phyloP scores from a whole-genome alignment of 164 flowering plant species.

The Magnolia changhungtana region DNA sequence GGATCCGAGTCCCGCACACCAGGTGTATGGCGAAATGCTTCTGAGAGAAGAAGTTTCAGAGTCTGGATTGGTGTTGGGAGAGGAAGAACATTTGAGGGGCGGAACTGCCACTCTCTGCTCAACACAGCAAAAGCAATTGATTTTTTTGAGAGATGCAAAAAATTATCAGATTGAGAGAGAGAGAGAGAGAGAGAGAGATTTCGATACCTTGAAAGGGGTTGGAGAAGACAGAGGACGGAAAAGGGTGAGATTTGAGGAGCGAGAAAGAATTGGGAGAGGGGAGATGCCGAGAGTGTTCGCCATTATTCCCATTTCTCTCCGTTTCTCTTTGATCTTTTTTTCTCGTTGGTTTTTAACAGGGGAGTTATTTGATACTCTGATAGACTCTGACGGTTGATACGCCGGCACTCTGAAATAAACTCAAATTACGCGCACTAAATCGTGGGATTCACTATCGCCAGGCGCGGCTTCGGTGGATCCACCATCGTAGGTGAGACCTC shows the following conservation, averaged over 20 bases:
- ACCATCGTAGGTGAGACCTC: too few relatives aligned
- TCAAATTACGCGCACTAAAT: too few relatives aligned
- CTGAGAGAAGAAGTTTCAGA: conserved; percentile 18
- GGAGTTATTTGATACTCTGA: too few relatives aligned
- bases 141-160: neutral
- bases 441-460: too few relatives aligned
- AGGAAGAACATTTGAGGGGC: conserved; percentile 36
- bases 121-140: conserved; percentile 4
- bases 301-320: conserved; percentile 15
- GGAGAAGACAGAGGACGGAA: conserved; percentile 5
- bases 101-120: conserved; percentile 27
- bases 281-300: conserved; percentile 30
- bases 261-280: conserved; percentile 15
- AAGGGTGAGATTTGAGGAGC: conserved; percentile 4
- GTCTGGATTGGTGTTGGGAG: conserved; percentile 15
- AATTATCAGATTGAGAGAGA: neutral
- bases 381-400: too few relatives aligned
- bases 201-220: conserved; percentile 24
- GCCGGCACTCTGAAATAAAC: too few relatives aligned
- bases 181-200: conserved; percentile 5
- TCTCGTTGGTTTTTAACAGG: neutral
- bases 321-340: neutral
- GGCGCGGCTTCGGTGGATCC: too few relatives aligned
- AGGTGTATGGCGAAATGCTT: conserved; percentile 46
- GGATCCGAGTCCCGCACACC: conserved; percentile 71